Percentiles rank a stretch among this genome's conserved stretches.
phyloP scores from a whole-genome alignment of 129 eudicot genomes.

The Flaveria linearis region DNA sequence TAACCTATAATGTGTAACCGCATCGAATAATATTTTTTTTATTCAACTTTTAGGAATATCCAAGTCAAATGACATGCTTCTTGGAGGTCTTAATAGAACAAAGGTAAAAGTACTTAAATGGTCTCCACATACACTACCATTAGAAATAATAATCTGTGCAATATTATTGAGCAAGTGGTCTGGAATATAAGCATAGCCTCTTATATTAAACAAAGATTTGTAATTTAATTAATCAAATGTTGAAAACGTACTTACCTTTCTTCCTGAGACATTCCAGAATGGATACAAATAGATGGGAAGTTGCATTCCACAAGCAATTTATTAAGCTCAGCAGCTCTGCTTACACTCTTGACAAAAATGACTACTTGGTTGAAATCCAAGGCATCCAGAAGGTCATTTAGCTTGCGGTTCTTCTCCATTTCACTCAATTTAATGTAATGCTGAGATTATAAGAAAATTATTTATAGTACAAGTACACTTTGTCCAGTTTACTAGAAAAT shows the following conservation, averaged over 20 bases:
- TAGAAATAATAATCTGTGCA: no score
- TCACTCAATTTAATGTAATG: slow-evolving; percentile 91
- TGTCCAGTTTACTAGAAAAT: background rate
- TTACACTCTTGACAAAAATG: slow-evolving; percentile 90
- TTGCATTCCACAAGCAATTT: slow-evolving; percentile 87
- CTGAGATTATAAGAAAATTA: slow-evolving; percentile 36
- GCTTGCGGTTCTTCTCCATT: slow-evolving; percentile 87
- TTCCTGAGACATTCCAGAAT: slow-evolving; percentile 97
- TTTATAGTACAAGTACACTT: background rate
- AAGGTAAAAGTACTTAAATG: background rate
- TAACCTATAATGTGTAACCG: background rate
- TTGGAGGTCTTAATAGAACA: background rate
- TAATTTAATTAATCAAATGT: background rate
- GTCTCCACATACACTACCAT: background rate
- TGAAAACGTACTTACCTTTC: slow-evolving; percentile 55
- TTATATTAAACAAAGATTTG: background rate
- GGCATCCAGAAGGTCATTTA: slow-evolving; percentile 89
- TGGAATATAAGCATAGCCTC: background rate
- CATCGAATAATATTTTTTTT: background rate
- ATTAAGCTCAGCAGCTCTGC: slow-evolving; percentile 90
- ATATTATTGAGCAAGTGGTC: background rate
- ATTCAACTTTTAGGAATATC: background rate
- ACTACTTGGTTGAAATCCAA: slow-evolving; percentile 94
- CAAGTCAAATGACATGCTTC: background rate
- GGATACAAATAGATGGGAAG: slow-evolving; percentile 91